Evolutionary conservation across 2,329 filamentous ascomycete species (phyloP), one percentile per base, ranked within the genome.

Genomic region (Stachybotrys chlorohalonatus): DNA sequence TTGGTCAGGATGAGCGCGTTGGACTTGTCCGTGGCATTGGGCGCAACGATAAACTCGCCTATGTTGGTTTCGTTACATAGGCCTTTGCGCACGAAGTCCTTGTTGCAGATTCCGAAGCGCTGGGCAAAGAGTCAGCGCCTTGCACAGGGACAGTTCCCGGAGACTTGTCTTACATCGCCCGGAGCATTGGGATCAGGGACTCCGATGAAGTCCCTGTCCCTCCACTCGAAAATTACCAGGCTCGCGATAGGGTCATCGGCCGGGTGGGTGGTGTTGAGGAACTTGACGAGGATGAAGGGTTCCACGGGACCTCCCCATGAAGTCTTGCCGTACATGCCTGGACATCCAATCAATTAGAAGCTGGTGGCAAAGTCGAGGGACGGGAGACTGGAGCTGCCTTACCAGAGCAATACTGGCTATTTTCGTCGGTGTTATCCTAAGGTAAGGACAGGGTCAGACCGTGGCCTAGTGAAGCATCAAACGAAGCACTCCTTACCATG

Each of bases 171-270:
- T 77, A 86, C 83, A 64, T 79, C 76, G 51, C 73, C 68, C 39
- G 79, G 74, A 53, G 79, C 78, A 15, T 78, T 71, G 31, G 77
- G 76, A 52, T 82, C 75, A 42, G 80, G 79, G 56, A 87, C 79
- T 48, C 93, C 92, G 59, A 99, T 84, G 54, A 93, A 77, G 52
- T 83, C 74, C 67, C 88, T 85, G 67, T 99, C 94, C 61, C 81
- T 85, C 90, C 92, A 99, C 73, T 99, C 93, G 70, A 96, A 99
- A 59, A 99, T 86, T 53, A 96, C 79, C 62, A 96, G 73, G 69
- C 90, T 95, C 60, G 91, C 86, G 48, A 90, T 77, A 6, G 89
- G 87, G 68, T 95, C 87, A 49, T 80, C 75, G 30, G 56, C 63
- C 54, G 85, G 77, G 36, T 81, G 13, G 64, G 81, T 69, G 73